Conservation (phyloP, 2,329 filamentous ascomycete species). For the Arthrobotrys musiformis region DNA sequence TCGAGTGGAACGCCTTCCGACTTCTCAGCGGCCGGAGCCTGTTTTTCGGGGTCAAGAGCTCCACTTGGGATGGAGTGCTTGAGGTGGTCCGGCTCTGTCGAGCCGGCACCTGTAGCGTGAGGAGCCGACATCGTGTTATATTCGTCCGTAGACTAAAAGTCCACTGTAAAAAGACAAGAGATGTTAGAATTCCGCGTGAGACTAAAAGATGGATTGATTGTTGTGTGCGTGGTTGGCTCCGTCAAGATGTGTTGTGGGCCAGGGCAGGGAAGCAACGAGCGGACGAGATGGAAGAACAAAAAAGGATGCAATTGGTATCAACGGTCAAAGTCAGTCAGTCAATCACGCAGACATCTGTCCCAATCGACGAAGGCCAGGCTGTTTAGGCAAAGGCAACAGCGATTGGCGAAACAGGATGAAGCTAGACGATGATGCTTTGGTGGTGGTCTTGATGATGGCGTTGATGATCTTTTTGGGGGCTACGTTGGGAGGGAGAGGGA, state of each 20-base stretch:
- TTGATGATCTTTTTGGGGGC: not conserved
- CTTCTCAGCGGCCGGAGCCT: slow-evolving; percentile 56
- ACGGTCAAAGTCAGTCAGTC: not conserved
- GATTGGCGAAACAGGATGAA: not conserved
- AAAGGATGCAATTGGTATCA: not conserved
- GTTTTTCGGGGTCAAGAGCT: slow-evolving; percentile 67
- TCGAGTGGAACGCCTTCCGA: slow-evolving; percentile 61
- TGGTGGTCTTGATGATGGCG: not conserved
- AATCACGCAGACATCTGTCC: too few species aligned
- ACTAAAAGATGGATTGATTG: not conserved
- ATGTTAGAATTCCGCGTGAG: slow-evolving; percentile 27
- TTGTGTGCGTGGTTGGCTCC: too few species aligned
- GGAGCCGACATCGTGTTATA: slow-evolving; percentile 58
- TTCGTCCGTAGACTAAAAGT: slow-evolving; percentile 55
- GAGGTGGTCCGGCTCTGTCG: slow-evolving; percentile 62
- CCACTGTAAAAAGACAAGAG: slow-evolving; percentile 26
- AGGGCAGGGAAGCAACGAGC: not conserved
- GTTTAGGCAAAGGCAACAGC: not conserved
- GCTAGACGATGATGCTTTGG: not conserved
- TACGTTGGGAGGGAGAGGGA: too few species aligned
- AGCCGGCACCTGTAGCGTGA: slow-evolving; percentile 50
- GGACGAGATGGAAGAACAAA: not conserved
- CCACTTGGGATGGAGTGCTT: slow-evolving; percentile 74
- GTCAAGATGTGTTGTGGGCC: not conserved
- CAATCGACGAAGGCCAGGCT: not conserved